Conservation (phyloP, 257 asterid species). For the Plantago ovata region DNA sequence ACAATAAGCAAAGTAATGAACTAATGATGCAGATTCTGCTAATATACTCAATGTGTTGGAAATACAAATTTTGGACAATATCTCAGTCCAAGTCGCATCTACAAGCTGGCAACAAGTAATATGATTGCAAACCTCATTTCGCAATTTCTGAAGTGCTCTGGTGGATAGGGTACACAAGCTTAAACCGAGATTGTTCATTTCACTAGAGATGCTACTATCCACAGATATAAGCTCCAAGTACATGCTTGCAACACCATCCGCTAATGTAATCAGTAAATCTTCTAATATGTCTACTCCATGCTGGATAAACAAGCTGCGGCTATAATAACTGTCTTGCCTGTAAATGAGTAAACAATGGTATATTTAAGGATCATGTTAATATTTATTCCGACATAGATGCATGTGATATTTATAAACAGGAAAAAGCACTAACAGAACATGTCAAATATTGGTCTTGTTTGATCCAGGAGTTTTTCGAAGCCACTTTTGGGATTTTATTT, state of each 20-base stretch:
- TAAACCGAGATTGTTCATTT: slow-evolving; percentile 52
- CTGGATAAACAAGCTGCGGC: slow-evolving; percentile 54
- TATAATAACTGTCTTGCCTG: slow-evolving; percentile 69
- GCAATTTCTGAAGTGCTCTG: slow-evolving; percentile 54
- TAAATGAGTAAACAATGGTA: slow-evolving; percentile 14
- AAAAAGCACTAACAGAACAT: background rate
- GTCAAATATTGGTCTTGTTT: background rate
- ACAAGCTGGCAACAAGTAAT: background rate
- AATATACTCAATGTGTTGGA: too few species aligned
- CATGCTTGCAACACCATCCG: slow-evolving; percentile 91
- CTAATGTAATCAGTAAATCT: slow-evolving; percentile 79
- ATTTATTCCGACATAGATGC: slow-evolving; percentile 3
- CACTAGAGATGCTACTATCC: slow-evolving; percentile 65
- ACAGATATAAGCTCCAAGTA: slow-evolving; percentile 96
- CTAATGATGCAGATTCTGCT: background rate
- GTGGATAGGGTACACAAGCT: slow-evolving; percentile 56
- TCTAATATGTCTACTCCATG: slow-evolving; percentile 47
- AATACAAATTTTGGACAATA: too few species aligned
- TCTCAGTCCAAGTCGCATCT: too few species aligned
- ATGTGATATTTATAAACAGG: background rate
- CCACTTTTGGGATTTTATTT: too few species aligned
- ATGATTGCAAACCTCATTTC: slow-evolving; percentile 32
- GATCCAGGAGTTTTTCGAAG: slow-evolving; percentile 10
- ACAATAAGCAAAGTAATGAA: background rate
- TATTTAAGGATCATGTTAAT: slow-evolving; percentile 11